Conservation (phyloP, 768 basidiomycete genomes). For the Mycena venus region DNA sequence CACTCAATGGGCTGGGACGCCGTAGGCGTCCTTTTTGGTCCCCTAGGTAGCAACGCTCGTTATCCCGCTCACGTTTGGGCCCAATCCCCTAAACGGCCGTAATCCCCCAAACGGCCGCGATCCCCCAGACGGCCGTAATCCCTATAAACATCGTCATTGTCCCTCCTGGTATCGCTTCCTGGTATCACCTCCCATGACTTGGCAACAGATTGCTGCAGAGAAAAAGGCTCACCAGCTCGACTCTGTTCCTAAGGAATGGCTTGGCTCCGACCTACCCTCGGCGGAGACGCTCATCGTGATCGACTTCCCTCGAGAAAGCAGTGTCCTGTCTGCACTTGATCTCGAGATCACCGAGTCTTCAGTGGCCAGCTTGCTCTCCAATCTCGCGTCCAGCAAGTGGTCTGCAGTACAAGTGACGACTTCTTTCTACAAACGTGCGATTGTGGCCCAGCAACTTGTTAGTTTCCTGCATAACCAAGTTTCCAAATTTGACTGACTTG, state of each 20-base stretch:
- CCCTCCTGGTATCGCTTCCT: too few species aligned
- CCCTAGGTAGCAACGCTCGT: too few species aligned
- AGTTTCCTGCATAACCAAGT: conserved; percentile 34
- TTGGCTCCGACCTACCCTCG: conserved; percentile 61
- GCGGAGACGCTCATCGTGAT: conserved; percentile 64
- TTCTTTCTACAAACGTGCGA: conserved; percentile 83
- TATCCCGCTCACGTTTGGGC: too few species aligned
- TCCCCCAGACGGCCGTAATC: too few species aligned
- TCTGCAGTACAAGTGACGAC: conserved; percentile 76
- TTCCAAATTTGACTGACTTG: conserved; percentile 6
- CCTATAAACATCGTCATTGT: too few species aligned
- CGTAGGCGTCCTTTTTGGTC: too few species aligned
- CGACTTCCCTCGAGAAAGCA: conserved; percentile 66
- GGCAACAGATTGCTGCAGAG: conserved; percentile 67
- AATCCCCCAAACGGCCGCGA: too few species aligned
- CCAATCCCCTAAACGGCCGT: too few species aligned
- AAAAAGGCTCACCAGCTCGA: conserved; percentile 68
- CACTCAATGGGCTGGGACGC: too few species aligned
- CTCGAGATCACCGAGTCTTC: conserved; percentile 61
- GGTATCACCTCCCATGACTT: conserved; percentile 41
- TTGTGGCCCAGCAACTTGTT: conserved; percentile 85
- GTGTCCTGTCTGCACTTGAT: conserved; percentile 68
- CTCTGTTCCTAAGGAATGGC: conserved; percentile 76
- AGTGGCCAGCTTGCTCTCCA: conserved; percentile 62
- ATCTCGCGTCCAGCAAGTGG: conserved; percentile 68